A percentile compares a stretch with the other conserved stretches of the same genome.
Evolutionary conservation across 2,329 filamentous ascomycete genomes (phyloP).

Genomic region (Calonectria ilicicola): DNA sequence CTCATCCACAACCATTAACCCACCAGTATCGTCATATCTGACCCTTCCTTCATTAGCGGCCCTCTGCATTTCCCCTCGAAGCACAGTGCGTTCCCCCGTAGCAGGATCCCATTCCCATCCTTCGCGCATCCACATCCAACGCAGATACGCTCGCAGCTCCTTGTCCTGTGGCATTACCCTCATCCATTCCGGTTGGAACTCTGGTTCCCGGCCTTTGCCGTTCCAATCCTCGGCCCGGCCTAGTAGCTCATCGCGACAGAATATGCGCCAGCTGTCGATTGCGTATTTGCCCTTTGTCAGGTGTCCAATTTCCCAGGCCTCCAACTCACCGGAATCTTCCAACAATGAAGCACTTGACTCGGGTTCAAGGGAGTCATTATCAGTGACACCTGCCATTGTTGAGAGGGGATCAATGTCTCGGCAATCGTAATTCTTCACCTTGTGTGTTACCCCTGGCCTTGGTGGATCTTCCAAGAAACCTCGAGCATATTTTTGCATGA

Average conservation of each 20-base stretch:
- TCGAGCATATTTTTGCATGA: conserved; percentile 77
- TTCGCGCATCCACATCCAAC: conserved; percentile 93
- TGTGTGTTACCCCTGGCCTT: conserved; percentile 64
- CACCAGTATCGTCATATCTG: conserved; percentile 64
- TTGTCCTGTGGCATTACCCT: conserved; percentile 86
- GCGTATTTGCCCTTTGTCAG: conserved; percentile 86
- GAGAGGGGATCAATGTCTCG: conserved; percentile 45
- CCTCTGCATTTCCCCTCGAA: conserved; percentile 64
- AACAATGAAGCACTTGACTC: neutral
- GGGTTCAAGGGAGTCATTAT: neutral
- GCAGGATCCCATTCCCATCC: conserved; percentile 84
- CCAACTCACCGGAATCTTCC: conserved; percentile 38
- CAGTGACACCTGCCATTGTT: neutral
- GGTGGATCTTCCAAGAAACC: conserved; percentile 77
- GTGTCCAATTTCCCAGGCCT: conserved; percentile 86
- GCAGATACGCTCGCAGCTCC: conserved; percentile 86
- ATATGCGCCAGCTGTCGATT: conserved; percentile 92
- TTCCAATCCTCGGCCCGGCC: conserved; percentile 75
- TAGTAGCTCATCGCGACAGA: conserved; percentile 84
- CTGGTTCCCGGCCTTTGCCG: conserved; percentile 62
- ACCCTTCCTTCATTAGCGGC: conserved; percentile 71
- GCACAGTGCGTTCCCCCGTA: conserved; percentile 72
- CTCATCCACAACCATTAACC: conserved; percentile 55
- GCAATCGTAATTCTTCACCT: conserved; percentile 61
- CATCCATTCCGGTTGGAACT: conserved; percentile 91